Conservation (phyloP, 495 filamentous ascomycete species). For the Penicillium atrosanguineum region DNA sequence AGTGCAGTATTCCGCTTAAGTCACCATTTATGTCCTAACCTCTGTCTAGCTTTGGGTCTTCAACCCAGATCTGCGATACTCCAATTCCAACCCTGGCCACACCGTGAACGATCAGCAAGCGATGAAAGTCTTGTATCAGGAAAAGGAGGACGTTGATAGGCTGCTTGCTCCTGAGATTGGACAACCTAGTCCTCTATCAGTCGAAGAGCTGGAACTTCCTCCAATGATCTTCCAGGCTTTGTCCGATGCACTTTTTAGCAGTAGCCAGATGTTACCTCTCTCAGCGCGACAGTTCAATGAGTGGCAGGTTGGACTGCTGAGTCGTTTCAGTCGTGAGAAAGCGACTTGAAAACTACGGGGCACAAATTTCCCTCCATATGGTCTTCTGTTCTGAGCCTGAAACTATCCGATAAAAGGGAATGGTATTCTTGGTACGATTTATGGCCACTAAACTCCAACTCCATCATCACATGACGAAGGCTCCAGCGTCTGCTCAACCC, state of each 20-base stretch:
- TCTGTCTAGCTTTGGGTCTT: conserved; percentile 61
- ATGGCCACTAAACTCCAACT: background rate
- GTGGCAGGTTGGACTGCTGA: conserved; percentile 67
- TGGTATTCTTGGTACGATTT: background rate
- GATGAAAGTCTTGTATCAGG: conserved; percentile 65
- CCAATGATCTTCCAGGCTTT: conserved; percentile 45
- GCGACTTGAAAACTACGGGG: background rate
- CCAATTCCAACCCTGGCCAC: conserved; percentile 41
- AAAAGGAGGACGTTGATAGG: conserved; percentile 47
- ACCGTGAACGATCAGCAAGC: conserved; percentile 45
- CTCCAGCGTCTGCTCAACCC: conserved; percentile 30
- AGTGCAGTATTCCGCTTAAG: background rate
- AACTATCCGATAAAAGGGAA: background rate
- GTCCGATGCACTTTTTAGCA: conserved; percentile 39
- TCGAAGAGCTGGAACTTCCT: conserved; percentile 67
- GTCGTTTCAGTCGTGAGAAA: conserved; percentile 30
- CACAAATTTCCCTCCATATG: background rate
- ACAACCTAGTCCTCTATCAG: conserved; percentile 40
- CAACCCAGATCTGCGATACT: conserved; percentile 64
- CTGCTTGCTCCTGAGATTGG: conserved; percentile 52
- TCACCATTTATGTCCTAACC: conserved; percentile 22
- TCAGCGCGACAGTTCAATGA: conserved; percentile 56
- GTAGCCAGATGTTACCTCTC: conserved; percentile 53
- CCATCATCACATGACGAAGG: background rate
- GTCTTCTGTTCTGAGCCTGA: background rate